Conservation (phyloP, 2,329 filamentous ascomycete species). For the Aspergillaceae sp. region DNA sequence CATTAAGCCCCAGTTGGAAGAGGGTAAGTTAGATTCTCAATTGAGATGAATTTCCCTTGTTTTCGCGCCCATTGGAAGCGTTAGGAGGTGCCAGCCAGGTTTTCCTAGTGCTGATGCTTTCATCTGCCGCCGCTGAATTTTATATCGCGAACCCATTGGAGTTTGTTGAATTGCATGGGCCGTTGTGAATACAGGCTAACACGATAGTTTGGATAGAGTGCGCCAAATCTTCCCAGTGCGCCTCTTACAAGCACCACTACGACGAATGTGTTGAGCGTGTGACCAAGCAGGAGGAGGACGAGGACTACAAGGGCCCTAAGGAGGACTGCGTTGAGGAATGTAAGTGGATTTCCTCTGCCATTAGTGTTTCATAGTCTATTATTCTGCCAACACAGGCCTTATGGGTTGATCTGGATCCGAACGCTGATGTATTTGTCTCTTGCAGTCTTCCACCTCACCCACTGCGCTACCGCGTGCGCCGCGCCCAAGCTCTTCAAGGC, state of each 20-base stretch:
- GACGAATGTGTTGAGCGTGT: conserved; percentile 97
- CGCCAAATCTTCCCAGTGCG: conserved; percentile 75
- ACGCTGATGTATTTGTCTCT: conserved; percentile 6
- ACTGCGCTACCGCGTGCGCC: conserved; percentile 88
- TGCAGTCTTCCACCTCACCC: conserved; percentile 96
- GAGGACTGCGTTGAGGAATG: conserved; percentile 99
- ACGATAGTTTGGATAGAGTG: conserved; percentile 56
- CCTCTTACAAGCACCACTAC: conserved; percentile 90
- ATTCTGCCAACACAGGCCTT: no score
- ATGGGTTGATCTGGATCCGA: no score
- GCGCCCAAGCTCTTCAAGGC: conserved; percentile 90
- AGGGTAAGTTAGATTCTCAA: conserved; percentile 58
- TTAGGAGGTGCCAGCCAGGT: no score
- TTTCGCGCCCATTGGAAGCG: conserved; percentile 9
- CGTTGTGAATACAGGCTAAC: conserved; percentile 3
- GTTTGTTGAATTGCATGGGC: no score
- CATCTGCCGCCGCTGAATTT: no score
- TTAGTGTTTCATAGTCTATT: no score
- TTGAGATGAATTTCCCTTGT: not conserved
- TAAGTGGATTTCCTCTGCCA: conserved; percentile 46
- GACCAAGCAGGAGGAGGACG: conserved; percentile 56
- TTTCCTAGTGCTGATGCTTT: no score
- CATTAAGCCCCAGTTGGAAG: conserved; percentile 78
- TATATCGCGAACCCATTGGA: no score
- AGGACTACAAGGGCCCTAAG: conserved; percentile 61